phyloP scores from a whole-genome alignment of 2,329 filamentous ascomycete genomes.

The Aureobasidium sp. region DNA sequence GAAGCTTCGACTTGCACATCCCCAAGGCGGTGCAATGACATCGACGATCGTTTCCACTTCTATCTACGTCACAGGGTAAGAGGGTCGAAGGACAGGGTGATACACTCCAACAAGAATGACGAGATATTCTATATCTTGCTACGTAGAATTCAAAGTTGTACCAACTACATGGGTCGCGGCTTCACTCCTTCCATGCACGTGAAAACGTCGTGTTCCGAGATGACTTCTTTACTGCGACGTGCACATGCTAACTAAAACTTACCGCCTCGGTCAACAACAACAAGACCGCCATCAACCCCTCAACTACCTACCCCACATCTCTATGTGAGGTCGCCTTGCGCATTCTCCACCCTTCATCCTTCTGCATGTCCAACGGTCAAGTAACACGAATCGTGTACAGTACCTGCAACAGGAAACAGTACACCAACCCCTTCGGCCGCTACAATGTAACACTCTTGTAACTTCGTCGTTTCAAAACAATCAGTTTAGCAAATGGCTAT shows the following conservation, averaged over 20 bases:
- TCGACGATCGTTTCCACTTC: not conserved
- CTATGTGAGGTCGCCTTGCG: conserved; percentile 4
- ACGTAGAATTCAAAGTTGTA: not conserved
- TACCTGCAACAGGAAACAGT: not conserved
- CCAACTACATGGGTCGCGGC: not conserved
- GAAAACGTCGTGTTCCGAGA: not conserved
- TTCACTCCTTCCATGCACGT: not conserved
- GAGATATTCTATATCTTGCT: not conserved
- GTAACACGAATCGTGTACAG: conserved; percentile 3
- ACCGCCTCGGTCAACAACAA: conserved; percentile 5
- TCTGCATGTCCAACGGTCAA: not conserved
- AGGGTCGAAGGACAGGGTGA: not conserved
- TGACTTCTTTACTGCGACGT: not conserved
- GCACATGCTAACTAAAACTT: conserved; percentile 12
- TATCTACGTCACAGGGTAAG: too few relatives aligned
- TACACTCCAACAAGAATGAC: not conserved
- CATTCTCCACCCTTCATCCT: conserved; percentile 1
- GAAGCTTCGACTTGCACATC: not conserved
- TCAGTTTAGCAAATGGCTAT: not conserved
- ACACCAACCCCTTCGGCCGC: not conserved
- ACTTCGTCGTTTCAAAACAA: too few relatives aligned
- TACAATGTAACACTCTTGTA: conserved; percentile 3
- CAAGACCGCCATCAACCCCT: not conserved
- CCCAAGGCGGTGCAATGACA: not conserved
- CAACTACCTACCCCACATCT: not conserved